A percentile compares a stretch with the other conserved stretches of the same genome.
These are phyloP conservation scores for Aspergillus cavernicola DNA, from an alignment of 495 filamentous ascomycete genomes.

Conservation along the genomic window DNA sequence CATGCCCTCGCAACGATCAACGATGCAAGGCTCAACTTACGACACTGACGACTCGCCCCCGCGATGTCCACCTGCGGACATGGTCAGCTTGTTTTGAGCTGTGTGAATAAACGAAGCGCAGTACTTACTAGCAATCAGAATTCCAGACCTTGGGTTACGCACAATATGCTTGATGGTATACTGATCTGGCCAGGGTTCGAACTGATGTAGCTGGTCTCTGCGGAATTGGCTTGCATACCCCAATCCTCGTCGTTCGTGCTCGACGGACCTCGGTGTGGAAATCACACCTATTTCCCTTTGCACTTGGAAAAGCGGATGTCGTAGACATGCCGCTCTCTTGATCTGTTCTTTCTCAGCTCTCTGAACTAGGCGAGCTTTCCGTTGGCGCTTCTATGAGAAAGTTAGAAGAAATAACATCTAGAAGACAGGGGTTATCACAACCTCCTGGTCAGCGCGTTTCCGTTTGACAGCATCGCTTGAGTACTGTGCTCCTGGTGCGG, in stretches of 20 bases:
- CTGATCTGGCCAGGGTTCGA: slow-evolving; percentile 31
- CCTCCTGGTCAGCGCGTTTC: slow-evolving; percentile 34
- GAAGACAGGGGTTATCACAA: slow-evolving; percentile 3
- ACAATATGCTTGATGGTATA: slow-evolving; percentile 34
- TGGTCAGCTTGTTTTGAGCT: slow-evolving; percentile 11
- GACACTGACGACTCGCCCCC: slow-evolving; percentile 33
- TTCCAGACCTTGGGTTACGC: slow-evolving; percentile 34
- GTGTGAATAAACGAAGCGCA: neutral
- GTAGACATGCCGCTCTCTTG: slow-evolving; percentile 25
- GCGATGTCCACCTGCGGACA: slow-evolving; percentile 26
- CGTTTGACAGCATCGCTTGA: slow-evolving; percentile 45
- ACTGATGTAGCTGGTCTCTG: slow-evolving; percentile 30
- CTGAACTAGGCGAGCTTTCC: slow-evolving; percentile 22
- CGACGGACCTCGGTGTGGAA: slow-evolving; percentile 10
- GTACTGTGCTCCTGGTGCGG: slow-evolving; percentile 41
- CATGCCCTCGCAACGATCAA: neutral
- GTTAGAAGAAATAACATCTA: neutral
- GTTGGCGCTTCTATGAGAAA: slow-evolving; percentile 26
- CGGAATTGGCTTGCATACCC: slow-evolving; percentile 33
- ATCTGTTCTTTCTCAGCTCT: slow-evolving; percentile 34
- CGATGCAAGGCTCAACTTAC: slow-evolving; percentile 21
- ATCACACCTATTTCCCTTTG: slow-evolving; percentile 28
- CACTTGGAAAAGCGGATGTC: slow-evolving; percentile 26
- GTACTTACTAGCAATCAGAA: slow-evolving; percentile 35
- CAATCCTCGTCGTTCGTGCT: slow-evolving; percentile 26